These are phyloP conservation scores for Suillus ampliporus DNA, from an alignment of 768 basidiomycete genomes.

Conservation along the genomic window DNA sequence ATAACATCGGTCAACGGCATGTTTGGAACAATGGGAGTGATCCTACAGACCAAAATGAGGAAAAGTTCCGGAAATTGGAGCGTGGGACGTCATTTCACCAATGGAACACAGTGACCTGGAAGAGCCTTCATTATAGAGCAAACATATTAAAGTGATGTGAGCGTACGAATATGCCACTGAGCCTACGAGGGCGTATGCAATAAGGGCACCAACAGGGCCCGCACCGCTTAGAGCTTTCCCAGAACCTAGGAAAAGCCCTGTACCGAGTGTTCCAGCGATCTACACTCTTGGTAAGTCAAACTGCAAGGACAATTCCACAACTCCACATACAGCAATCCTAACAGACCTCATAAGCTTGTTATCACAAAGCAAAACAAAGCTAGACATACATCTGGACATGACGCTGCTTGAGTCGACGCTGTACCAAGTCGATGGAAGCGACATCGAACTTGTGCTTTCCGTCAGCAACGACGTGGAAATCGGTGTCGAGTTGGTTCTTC, in stretches of 20 bases:
- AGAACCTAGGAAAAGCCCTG: constrained; percentile 76
- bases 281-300: constrained; percentile 23
- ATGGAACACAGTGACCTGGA: constrained; percentile 64
- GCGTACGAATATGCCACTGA: constrained; percentile 67
- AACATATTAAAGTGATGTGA: constrained; percentile 21
- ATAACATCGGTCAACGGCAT: not conserved
- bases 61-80: constrained; percentile 80
- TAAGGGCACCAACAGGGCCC: constrained; percentile 69
- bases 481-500: constrained; percentile 7
- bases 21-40: not conserved
- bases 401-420: constrained; percentile 74
- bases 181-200: constrained; percentile 68
- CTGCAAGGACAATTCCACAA: not conserved
- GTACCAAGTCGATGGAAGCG: constrained; percentile 72
- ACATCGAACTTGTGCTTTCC: constrained; percentile 53
- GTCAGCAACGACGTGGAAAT: constrained; percentile 18
- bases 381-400: constrained; percentile 76
- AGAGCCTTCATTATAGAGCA: not conserved
- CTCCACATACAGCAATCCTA: constrained; percentile 65
- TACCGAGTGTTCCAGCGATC: constrained; percentile 80
- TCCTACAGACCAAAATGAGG: constrained; percentile 63
- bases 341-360: constrained; percentile 1
- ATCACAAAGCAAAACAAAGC: not conserved
- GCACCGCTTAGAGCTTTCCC: constrained; percentile 62
- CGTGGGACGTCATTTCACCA: constrained; percentile 82